Evolutionary conservation across 345 rosid species (phyloP).

Genomic region (Gossypium stocksii): DNA sequence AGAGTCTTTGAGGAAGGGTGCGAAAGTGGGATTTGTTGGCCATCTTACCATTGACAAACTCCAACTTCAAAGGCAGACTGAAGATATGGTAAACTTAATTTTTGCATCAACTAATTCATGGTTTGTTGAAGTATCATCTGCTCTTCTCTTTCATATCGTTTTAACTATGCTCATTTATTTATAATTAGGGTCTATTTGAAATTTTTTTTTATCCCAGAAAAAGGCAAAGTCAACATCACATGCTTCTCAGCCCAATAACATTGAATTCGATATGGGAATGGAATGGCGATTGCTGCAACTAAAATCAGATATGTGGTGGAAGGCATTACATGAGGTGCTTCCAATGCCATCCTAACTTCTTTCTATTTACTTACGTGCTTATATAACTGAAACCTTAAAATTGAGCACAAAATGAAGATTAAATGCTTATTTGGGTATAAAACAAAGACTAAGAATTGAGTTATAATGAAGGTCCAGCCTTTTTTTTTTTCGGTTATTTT

Average conservation of each 20-base stretch:
- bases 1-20: slow-evolving; percentile 9
- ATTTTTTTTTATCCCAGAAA: slow-evolving; percentile 15
- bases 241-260: slow-evolving; percentile 35
- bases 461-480: too few species aligned
- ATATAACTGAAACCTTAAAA: too few species aligned
- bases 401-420: too few species aligned
- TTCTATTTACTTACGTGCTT: not conserved
- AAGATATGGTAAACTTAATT: slow-evolving; percentile 27
- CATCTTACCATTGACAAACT: slow-evolving; percentile 23
- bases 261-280: slow-evolving; percentile 35
- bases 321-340: slow-evolving; percentile 31
- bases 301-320: slow-evolving; percentile 29
- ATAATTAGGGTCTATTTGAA: not conserved
- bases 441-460: too few species aligned
- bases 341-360: not conserved
- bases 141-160: not conserved
- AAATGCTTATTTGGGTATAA: too few species aligned
- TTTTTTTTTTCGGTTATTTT: too few species aligned
- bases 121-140: not conserved
- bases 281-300: slow-evolving; percentile 35
- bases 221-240: slow-evolving; percentile 41
- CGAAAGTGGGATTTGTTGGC: slow-evolving; percentile 22
- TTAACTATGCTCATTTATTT: not conserved
- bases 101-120: not conserved
- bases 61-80: slow-evolving; percentile 13